These are phyloP conservation scores for Lolium rigidum DNA, from an alignment of 176 grass and related monocot genomes.

Conservation along the genomic window DNA sequence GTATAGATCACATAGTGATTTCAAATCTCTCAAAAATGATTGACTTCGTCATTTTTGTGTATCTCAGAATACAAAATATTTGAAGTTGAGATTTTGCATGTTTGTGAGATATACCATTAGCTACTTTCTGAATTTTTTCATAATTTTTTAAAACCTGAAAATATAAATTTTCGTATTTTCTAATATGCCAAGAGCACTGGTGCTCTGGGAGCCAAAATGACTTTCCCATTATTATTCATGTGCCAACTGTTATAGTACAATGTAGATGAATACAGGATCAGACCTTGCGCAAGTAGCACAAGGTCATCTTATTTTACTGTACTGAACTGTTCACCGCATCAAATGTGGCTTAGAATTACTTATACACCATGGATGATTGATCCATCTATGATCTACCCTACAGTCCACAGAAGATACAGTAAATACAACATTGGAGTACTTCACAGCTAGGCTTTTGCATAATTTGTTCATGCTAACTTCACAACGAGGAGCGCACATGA, in stretches of 20 bases:
- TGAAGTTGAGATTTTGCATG: too few relatives aligned
- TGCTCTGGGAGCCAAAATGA: too few relatives aligned
- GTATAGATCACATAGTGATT: too few relatives aligned
- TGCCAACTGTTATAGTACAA: neutral
- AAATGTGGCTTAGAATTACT: neutral
- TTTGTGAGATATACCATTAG: too few relatives aligned
- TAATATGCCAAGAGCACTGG: too few relatives aligned
- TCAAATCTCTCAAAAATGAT: too few relatives aligned
- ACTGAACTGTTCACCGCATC: neutral
- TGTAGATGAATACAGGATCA: conserved; percentile 14
- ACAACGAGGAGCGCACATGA: conserved; percentile 38
- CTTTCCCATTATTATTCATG: neutral
- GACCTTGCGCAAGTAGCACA: neutral
- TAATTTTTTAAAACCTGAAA: too few relatives aligned
- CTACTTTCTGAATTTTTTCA: too few relatives aligned
- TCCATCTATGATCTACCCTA: conserved; percentile 5
- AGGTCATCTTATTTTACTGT: conserved; percentile 44
- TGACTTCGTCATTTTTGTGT: too few relatives aligned
- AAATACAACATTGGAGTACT: neutral
- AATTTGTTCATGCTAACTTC: conserved; percentile 36
- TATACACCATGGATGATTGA: neutral
- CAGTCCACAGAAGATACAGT: conserved; percentile 11
- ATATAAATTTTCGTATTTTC: too few relatives aligned
- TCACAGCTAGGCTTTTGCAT: neutral
- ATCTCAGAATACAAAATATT: too few relatives aligned